Evolutionary conservation across 345 rosid species (phyloP).

Genomic region (Boechera stricta): DNA sequence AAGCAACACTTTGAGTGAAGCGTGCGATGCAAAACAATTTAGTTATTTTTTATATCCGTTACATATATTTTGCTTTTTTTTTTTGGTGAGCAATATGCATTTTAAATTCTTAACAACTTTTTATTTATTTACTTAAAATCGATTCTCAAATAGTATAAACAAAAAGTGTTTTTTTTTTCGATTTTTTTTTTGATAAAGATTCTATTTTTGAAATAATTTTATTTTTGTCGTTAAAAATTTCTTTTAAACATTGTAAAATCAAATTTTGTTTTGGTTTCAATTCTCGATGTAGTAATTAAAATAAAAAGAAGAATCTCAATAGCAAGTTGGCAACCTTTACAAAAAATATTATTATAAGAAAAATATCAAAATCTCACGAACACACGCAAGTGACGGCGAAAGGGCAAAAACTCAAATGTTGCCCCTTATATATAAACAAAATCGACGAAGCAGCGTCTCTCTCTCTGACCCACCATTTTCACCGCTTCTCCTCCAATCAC

Average conservation of each 20-base stretch:
- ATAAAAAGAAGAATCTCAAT: neutral
- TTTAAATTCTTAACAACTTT: too few species aligned
- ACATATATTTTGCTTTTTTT: too few species aligned
- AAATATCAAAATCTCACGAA: neutral
- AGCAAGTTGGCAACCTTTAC: too few species aligned
- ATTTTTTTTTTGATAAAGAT: too few species aligned
- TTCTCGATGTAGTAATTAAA: neutral
- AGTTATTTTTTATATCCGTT: too few species aligned
- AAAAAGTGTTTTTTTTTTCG: too few species aligned
- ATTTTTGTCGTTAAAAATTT: neutral
- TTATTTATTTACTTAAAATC: too few species aligned
- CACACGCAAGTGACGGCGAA: constrained; percentile 30
- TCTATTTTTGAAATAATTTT: neutral
- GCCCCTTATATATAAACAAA: neutral
- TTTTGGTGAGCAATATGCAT: too few species aligned
- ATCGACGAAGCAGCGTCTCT: constrained; percentile 31
- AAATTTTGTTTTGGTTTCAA: neutral
- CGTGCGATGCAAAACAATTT: too few species aligned
- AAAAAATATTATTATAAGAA: neutral
- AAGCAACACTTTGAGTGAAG: too few species aligned
- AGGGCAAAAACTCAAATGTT: constrained; percentile 14
- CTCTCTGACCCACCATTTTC: constrained; percentile 35
- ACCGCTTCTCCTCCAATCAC: constrained; percentile 36
- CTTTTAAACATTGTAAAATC: neutral
- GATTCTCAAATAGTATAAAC: too few species aligned